These are phyloP conservation scores for Eucalyptus brandiana DNA, from an alignment of 345 rosid species.

Conservation along the genomic window DNA sequence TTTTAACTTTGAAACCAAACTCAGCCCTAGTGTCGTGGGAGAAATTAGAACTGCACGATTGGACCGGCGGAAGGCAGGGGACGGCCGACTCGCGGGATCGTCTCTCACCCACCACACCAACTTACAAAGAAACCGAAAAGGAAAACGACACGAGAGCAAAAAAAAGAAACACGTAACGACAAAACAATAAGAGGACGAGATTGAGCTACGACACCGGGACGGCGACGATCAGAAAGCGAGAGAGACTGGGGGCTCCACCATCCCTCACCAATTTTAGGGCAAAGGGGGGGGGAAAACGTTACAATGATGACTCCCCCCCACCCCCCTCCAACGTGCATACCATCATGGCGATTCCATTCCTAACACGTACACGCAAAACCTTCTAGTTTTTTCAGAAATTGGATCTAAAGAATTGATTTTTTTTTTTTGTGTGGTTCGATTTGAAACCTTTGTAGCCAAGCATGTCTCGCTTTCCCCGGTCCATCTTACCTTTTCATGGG, in stretches of 20 bases:
- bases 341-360: not conserved
- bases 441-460: not conserved
- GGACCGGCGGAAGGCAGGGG: not conserved
- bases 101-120: not conserved
- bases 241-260: not conserved
- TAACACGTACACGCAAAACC: not conserved
- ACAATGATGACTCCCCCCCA: not conserved
- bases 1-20: not conserved
- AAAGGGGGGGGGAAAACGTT: not conserved
- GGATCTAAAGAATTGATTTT: not conserved
- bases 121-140: not conserved
- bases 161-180: not conserved
- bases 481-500: not conserved
- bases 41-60: not conserved
- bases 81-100: not conserved
- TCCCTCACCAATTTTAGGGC: not conserved
- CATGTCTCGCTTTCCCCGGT: not conserved
- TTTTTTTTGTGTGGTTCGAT: not conserved
- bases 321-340: not conserved
- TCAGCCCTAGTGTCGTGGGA: rapidly evolving
- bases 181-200: not conserved
- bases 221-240: not conserved
- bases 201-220: not conserved
- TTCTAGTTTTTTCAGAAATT: not conserved
- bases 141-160: not conserved